These are phyloP conservation scores for Drosera spatulata DNA, from an alignment of 179 eudicot genomes.

Conservation along the genomic window DNA sequence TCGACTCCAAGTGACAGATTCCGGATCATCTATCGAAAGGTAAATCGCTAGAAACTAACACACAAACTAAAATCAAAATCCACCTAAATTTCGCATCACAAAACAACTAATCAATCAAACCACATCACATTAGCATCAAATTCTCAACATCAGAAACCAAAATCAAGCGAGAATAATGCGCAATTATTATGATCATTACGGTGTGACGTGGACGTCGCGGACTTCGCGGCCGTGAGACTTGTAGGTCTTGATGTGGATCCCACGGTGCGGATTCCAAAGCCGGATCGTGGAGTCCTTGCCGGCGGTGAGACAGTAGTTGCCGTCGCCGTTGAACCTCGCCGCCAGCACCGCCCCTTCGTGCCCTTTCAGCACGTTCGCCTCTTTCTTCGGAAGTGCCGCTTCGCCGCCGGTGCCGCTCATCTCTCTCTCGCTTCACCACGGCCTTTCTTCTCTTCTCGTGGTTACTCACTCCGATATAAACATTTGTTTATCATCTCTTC, in stretches of 20 bases:
- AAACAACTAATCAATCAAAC: too few species aligned
- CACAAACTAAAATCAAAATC: too few species aligned
- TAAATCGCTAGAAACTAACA: too few species aligned
- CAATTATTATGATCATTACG: slow-evolving; percentile 16
- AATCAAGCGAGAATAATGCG: too few species aligned
- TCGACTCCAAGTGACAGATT: too few species aligned
- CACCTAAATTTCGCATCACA: too few species aligned
- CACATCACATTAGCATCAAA: too few species aligned
- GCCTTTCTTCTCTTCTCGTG: too few species aligned
- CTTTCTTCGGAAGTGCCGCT: slow-evolving; percentile 44
- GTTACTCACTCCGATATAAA: too few species aligned
- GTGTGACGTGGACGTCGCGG: slow-evolving; percentile 76
- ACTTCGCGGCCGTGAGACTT: slow-evolving; percentile 95
- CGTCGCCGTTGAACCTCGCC: slow-evolving; percentile 78
- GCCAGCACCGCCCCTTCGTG: slow-evolving; percentile 91
- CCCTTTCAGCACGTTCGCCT: slow-evolving; percentile 58
- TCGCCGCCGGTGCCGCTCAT: slow-evolving; percentile 2
- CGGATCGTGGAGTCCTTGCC: slow-evolving; percentile 94
- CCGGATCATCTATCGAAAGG: too few species aligned
- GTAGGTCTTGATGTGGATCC: slow-evolving; percentile 85
- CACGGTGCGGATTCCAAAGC: slow-evolving; percentile 98
- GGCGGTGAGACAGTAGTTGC: slow-evolving; percentile 76
- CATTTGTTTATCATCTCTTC: too few species aligned
- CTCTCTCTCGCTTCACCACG: not conserved
- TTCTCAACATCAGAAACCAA: too few species aligned